Conservation (phyloP, 2,329 filamentous ascomycete species). For the Alternaria postmessia region DNA sequence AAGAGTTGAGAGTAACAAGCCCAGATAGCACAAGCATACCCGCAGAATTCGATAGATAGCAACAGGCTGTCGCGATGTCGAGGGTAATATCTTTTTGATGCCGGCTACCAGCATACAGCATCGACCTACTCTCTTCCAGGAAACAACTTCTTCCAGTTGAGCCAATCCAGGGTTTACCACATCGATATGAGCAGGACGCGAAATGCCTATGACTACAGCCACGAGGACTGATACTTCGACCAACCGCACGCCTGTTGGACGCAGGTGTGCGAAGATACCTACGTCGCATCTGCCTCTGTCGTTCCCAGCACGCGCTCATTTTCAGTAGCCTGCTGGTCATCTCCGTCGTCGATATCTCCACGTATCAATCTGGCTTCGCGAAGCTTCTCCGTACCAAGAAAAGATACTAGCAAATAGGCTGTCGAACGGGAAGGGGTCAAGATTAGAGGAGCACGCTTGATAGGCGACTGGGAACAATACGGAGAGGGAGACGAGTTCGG, state of each 20-base stretch:
- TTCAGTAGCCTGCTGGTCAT: background rate
- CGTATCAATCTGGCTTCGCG: background rate
- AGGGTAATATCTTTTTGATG: background rate
- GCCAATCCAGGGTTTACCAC: background rate
- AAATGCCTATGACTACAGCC: too few species aligned
- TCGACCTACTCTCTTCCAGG: background rate
- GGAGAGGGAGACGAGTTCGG: too few species aligned
- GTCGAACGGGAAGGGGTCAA: background rate
- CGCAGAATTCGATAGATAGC: background rate
- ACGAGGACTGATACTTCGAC: background rate
- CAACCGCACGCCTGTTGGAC: background rate
- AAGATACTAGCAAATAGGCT: background rate
- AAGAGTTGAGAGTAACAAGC: background rate
- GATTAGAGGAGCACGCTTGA: background rate
- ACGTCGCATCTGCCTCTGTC: background rate
- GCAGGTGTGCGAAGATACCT: background rate
- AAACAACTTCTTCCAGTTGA: background rate
- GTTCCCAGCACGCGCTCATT: background rate
- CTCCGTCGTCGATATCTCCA: background rate
- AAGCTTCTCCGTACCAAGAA: background rate
- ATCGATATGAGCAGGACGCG: background rate
- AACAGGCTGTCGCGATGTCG: background rate
- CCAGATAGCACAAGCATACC: background rate
- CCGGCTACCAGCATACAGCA: background rate
- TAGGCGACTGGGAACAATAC: too few species aligned